phyloP scores from a whole-genome alignment of 192 early-diverging fungal genomes.

The Podila epicladia region DNA sequence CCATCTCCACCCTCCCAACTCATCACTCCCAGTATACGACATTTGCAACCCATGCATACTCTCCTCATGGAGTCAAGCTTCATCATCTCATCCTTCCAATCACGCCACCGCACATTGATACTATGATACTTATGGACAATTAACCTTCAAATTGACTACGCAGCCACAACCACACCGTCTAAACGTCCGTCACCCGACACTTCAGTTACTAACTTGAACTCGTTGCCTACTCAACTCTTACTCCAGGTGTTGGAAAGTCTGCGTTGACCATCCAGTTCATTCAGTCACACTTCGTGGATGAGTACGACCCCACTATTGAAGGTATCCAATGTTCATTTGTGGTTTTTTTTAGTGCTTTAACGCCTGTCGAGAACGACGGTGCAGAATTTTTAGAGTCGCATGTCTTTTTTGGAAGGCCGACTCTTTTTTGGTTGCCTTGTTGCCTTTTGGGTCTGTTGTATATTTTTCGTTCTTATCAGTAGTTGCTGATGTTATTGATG shows the following conservation, averaged over 20 bases:
- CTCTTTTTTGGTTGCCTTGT: neutral
- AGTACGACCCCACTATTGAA: slow-evolving; percentile 98
- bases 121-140: neutral
- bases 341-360: too few relatives aligned
- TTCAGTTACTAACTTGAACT: neutral
- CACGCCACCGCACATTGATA: neutral
- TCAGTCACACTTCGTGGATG: slow-evolving; percentile 85
- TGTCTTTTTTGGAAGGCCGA: neutral
- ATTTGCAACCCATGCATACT: too few relatives aligned
- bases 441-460: neutral
- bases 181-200: neutral
- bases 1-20: neutral
- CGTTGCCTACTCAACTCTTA: neutral
- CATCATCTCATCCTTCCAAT: neutral
- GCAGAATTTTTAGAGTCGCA: too few relatives aligned
- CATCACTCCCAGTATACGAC: too few relatives aligned
- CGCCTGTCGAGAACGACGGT: too few relatives aligned
- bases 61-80: neutral
- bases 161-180: neutral
- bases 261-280: slow-evolving; percentile 87
- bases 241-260: slow-evolving; percentile 77
- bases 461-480: neutral
- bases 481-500: neutral
- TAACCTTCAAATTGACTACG: neutral
- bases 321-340: slow-evolving; percentile 45